A percentile compares a stretch with the other conserved stretches of the same genome.
Conservation (phyloP, 306 rosid genomes). For the Acacia crassicarpa region DNA sequence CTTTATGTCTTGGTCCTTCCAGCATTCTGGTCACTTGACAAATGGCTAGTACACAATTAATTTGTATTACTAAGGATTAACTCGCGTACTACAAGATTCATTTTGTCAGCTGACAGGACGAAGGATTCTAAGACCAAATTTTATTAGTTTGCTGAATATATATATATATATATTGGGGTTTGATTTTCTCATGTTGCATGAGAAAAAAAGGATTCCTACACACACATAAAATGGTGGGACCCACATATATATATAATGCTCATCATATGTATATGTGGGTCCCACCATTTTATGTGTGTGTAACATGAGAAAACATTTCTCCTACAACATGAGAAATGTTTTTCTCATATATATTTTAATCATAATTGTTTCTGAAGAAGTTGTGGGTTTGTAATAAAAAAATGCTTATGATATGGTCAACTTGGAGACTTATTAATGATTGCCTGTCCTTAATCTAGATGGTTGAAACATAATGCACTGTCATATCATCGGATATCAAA, state of each 20-base stretch:
- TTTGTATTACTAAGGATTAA: background rate
- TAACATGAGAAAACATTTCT: too few species aligned
- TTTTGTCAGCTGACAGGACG: background rate
- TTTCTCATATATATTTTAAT: too few species aligned
- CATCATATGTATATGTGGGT: too few species aligned
- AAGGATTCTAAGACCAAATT: background rate
- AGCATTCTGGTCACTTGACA: background rate
- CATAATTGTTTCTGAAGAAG: background rate
- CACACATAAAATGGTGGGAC: too few species aligned
- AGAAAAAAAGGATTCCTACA: too few species aligned
- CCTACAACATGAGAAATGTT: too few species aligned
- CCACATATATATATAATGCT: too few species aligned
- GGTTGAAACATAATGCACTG: slow-evolving; percentile 89
- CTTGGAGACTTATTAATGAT: slow-evolving; percentile 27
- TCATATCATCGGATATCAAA: slow-evolving; percentile 85
- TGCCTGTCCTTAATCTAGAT: slow-evolving; percentile 48
- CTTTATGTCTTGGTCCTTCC: background rate
- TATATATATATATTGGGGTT: too few species aligned
- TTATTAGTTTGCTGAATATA: background rate
- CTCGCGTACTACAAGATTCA: background rate
- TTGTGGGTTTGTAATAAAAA: slow-evolving; percentile 4
- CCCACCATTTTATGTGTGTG: too few species aligned
- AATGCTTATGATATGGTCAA: background rate
- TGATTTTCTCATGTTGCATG: too few species aligned
- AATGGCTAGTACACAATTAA: background rate